Evolutionary conservation across 768 basidiomycete genomes (phyloP), one percentile per base, ranked within the genome.

Genomic region (Podaxis sp.): DNA sequence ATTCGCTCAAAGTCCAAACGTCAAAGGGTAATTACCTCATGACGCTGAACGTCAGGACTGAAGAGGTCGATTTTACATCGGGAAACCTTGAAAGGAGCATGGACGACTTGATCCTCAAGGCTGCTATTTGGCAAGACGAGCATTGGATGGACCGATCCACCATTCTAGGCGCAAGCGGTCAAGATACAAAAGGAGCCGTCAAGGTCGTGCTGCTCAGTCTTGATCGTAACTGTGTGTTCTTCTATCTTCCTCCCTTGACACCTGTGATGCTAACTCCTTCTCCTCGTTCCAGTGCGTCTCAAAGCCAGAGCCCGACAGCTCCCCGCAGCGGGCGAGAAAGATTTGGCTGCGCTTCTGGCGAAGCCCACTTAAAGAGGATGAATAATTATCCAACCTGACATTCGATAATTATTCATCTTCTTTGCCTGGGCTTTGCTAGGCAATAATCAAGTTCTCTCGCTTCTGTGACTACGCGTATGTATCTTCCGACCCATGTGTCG

Each of bases 21-120:
- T 90, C 90, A 5, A 89, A 89, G 65, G 97, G 97, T 62, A 98
- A 98, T 69, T 98, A 98, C 71, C 81, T 99, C 3, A 79, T 84
- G 0, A 89, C 89, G 40, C 81, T 99, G 16, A 87, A 73, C 68
- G 84, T 98, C 18, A 87, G 94, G 23, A 87, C 86, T 0, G 96
- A 98, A 71, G 83, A 89, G 63, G 82, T 95, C 61, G 89, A 93
- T 63, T 91, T 93, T 68, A 68, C 80, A 23, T 74, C 75, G 32
- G 74, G 75, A 18, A 65, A 77, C 69, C 59, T 76, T 67, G 89
- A 90, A 50, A 82, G 89, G 40, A 93, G 82, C 62, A 95, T 97
- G 92, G 97, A 98, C 68, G 96, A 98, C 68, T 79, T 95, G 56
- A 97, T 99, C 61, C 81, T 98, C 47, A 89, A 91, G 68, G 90